phyloP scores from a whole-genome alignment of 2,329 filamentous ascomycete genomes.

The Trichoderma sp. region DNA sequence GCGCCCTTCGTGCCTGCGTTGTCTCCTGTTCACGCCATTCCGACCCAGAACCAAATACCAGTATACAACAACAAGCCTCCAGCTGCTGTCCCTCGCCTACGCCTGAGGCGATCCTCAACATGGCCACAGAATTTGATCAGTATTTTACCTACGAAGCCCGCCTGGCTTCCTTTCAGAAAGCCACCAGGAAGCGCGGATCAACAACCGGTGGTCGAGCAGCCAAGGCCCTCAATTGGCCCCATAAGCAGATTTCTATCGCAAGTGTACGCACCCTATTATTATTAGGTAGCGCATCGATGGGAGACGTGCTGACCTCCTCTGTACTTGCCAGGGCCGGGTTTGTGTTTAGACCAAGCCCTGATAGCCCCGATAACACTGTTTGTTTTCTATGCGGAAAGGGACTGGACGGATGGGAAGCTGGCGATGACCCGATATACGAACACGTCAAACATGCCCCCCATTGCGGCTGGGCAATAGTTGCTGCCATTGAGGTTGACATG shows the following conservation, averaged over 20 bases:
- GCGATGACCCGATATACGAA: constrained; percentile 80
- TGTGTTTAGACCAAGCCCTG: constrained; percentile 75
- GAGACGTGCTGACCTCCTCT: constrained; percentile 27
- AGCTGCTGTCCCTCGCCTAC: neutral
- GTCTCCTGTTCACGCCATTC: neutral
- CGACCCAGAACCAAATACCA: neutral
- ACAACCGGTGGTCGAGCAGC: constrained; percentile 52
- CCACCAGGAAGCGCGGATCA: constrained; percentile 70
- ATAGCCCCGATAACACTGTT: constrained; percentile 80
- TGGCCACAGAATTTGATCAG: constrained; percentile 33
- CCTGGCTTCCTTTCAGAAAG: constrained; percentile 73
- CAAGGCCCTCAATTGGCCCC: constrained; percentile 74
- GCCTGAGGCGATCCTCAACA: constrained; percentile 15
- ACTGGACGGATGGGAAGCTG: constrained; percentile 88
- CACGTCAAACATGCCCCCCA: constrained; percentile 79
- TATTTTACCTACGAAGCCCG: constrained; percentile 72
- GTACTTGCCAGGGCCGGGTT: constrained; percentile 89
- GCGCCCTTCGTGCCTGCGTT: constrained; percentile 10
- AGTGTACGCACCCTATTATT: constrained; percentile 31
- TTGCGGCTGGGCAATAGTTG: constrained; percentile 85
- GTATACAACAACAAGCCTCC: neutral
- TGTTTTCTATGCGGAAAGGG: constrained; percentile 86
- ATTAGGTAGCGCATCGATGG: neutral
- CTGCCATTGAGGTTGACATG: constrained; percentile 61
- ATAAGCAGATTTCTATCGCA: constrained; percentile 46